Evolutionary conservation across 805 yeast species (phyloP), one percentile per base, ranked within the genome.

Genomic region (Starmerella etchellsii): DNA sequence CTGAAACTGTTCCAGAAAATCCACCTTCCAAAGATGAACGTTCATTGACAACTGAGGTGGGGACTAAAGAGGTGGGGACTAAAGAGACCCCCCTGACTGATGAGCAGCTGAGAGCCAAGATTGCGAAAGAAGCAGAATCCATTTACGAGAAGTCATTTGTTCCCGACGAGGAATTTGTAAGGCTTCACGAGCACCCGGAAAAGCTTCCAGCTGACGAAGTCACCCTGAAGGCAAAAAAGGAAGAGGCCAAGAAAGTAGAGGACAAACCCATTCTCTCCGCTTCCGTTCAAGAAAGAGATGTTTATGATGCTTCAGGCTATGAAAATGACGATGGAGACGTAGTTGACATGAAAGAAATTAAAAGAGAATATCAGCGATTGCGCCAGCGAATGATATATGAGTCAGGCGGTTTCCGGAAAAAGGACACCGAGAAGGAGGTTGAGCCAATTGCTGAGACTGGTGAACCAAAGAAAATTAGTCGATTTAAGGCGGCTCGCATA

Each of bases 391-490:
- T 63, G 18, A 63, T 81, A 48, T 58, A 71, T 26, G 58, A 61
- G 19, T 63, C 68, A 27, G 72, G 72, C 1, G 76, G 76, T 2
- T 72, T 54, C 43, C 61, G 55, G 37, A 63, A 65, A 44, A 59
- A 69, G 1, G 70, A 68, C 2, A 60, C 64, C 37, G 81, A 71
- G 31, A 51, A 59, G 44, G 87, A 75, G 42, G 51, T 73, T 16
- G 93, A 80, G 52, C 84, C 83, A 0, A 61, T 80, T 6, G 84
- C 80, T 49, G 78, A 73, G 40, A 52, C 60, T 29, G 83, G 83
- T 0, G 69, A 73, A 40, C 75, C 76, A 0, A 55, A 71, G 7
- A 75, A 66, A 44, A 62, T 72, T 1, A 81, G 93, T 54, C 63
- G 84, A 38, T 83, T 83, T 58, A 79, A 67, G 52, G 73, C 81